phyloP scores from a whole-genome alignment of 768 basidiomycete species.

The Naganishia onofrii region DNA sequence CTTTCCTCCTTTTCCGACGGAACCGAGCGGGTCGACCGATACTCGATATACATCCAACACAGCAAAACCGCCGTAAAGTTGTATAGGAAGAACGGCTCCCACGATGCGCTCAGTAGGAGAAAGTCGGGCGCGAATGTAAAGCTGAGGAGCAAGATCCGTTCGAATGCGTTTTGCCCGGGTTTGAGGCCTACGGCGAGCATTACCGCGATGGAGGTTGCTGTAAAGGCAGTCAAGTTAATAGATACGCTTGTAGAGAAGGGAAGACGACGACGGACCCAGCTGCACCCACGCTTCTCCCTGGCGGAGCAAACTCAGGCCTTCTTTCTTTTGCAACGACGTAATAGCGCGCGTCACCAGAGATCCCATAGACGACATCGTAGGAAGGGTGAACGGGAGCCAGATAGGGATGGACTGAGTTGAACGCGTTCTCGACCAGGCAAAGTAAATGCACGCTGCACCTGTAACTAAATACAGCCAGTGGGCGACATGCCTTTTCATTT shows the following conservation, averaged over 20 bases:
- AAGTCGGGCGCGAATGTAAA: constrained; percentile 73
- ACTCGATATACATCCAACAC: constrained; percentile 69
- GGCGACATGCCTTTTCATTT: neutral
- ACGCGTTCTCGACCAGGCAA: constrained; percentile 6
- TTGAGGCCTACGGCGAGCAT: constrained; percentile 36
- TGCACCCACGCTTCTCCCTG: constrained; percentile 12
- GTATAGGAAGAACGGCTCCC: constrained; percentile 77
- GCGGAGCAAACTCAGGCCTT: neutral
- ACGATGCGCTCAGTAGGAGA: constrained; percentile 73
- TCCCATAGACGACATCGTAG: constrained; percentile 6
- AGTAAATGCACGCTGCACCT: neutral
- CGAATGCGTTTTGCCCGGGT: constrained; percentile 29
- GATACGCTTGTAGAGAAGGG: neutral
- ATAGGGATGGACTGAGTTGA: neutral
- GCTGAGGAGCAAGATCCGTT: constrained; percentile 56
- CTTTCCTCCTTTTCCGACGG: neutral
- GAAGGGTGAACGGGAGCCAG: constrained; percentile 1
- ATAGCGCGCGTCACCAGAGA: constrained; percentile 1
- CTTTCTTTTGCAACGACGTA: constrained; percentile 4
- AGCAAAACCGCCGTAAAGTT: constrained; percentile 64
- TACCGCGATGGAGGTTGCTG: constrained; percentile 11
- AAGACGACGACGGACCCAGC: neutral
- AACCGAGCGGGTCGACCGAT: constrained; percentile 6
- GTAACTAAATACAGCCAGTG: constrained; percentile 15
- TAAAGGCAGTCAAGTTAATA: neutral